Conservation (phyloP, 2,329 filamentous ascomycete species). For the Pseudogymnoascus sp. region DNA sequence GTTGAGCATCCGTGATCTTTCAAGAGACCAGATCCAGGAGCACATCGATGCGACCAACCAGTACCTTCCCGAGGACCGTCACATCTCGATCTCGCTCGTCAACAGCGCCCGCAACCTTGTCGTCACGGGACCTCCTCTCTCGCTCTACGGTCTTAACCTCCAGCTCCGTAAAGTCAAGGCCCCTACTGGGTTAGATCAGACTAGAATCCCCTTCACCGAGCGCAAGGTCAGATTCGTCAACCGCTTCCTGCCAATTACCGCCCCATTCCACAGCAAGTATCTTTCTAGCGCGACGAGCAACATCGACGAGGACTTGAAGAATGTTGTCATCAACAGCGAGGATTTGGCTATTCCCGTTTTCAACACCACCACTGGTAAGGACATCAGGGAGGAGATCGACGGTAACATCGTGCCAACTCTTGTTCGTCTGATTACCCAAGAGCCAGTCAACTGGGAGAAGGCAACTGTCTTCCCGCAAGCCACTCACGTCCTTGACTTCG, state of each 20-base stretch:
- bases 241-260: slow-evolving; percentile 93
- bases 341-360: slow-evolving; percentile 78
- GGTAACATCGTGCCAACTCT: slow-evolving; percentile 80
- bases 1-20: slow-evolving; percentile 92
- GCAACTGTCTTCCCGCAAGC: slow-evolving; percentile 85
- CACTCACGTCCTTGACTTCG: slow-evolving; percentile 93
- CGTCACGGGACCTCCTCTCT: slow-evolving; percentile 90
- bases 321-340: slow-evolving; percentile 65
- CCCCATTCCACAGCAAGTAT: slow-evolving; percentile 97
- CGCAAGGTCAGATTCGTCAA: slow-evolving; percentile 95
- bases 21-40: slow-evolving; percentile 80
- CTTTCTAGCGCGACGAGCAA: slow-evolving; percentile 71
- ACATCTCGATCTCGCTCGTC: slow-evolving; percentile 89
- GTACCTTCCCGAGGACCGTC: slow-evolving; percentile 83
- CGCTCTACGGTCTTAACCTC: slow-evolving; percentile 89
- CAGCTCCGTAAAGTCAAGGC: slow-evolving; percentile 96
- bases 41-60: slow-evolving; percentile 96
- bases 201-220: slow-evolving; percentile 85
- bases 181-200: slow-evolving; percentile 93
- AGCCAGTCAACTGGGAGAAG: slow-evolving; percentile 92
- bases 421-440: slow-evolving; percentile 86
- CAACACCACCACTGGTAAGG: slow-evolving; percentile 81
- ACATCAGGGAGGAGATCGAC: slow-evolving; percentile 61
- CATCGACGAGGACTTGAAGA: slow-evolving; percentile 80
- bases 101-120: slow-evolving; percentile 98